A percentile compares a stretch with the other conserved stretches of the same genome.
These are phyloP conservation scores for Aspergillus niger DNA, from an alignment of 2,329 filamentous ascomycete genomes.

Conservation along the genomic window DNA sequence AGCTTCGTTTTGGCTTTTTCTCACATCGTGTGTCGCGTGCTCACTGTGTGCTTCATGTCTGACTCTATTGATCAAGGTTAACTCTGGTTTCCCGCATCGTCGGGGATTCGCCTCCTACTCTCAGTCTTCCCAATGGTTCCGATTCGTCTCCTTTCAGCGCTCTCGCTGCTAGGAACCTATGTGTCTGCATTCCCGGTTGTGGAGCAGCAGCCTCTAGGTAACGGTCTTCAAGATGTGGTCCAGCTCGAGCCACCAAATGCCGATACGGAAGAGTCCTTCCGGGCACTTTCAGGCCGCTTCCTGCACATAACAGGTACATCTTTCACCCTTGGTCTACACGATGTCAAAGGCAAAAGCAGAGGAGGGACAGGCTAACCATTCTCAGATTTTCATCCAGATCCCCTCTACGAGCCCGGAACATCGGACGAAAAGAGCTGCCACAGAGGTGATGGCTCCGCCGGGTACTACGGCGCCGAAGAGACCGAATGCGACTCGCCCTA, in stretches of 20 bases:
- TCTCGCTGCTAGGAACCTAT: slow-evolving; percentile 18
- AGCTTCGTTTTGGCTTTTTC: neutral
- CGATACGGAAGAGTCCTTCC: slow-evolving; percentile 7
- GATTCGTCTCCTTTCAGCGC: slow-evolving; percentile 12
- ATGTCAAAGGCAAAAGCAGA: slow-evolving; percentile 14
- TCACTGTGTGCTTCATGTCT: neutral
- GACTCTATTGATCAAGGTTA: neutral
- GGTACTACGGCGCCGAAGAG: slow-evolving; percentile 79
- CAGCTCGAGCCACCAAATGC: slow-evolving; percentile 4
- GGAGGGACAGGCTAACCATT: neutral
- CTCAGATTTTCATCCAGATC: slow-evolving; percentile 90
- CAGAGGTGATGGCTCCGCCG: slow-evolving; percentile 72
- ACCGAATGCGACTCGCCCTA: slow-evolving; percentile 86
- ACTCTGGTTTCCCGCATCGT: slow-evolving; percentile 8
- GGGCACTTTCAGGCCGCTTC: slow-evolving; percentile 36
- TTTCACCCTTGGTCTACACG: neutral
- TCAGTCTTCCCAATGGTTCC: slow-evolving; percentile 23
- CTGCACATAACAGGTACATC: slow-evolving; percentile 40
- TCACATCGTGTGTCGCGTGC: slow-evolving; percentile 3
- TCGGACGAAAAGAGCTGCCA: slow-evolving; percentile 77
- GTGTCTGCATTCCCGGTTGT: slow-evolving; percentile 21
- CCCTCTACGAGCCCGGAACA: slow-evolving; percentile 77
- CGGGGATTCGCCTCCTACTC: slow-evolving; percentile 10
- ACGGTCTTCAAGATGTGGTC: neutral
- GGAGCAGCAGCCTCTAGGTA: slow-evolving; percentile 23